Evolutionary conservation across 2,329 filamentous ascomycete genomes (phyloP).

Genomic region (Fusarium sp.): DNA sequence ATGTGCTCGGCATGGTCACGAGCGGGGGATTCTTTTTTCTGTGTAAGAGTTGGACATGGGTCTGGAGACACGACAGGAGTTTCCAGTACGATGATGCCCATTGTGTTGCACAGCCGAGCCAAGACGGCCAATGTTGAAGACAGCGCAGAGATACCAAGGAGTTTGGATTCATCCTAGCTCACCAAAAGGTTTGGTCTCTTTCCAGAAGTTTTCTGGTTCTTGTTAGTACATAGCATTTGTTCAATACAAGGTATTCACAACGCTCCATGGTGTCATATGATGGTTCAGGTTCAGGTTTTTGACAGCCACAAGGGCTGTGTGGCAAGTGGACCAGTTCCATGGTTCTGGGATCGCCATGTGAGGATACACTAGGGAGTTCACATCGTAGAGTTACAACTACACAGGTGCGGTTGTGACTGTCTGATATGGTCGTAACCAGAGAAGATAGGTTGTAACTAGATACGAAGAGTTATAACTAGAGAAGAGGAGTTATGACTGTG

Average conservation of each 20-base stretch:
- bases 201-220: conserved; percentile 17
- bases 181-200: conserved; percentile 19
- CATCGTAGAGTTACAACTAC: background rate
- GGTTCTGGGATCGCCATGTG: no score
- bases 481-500: background rate
- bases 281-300: background rate
- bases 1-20: conserved; percentile 32
- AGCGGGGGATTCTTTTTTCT: conserved; percentile 19
- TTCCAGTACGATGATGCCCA: conserved; percentile 4
- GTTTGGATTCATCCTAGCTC: conserved; percentile 16
- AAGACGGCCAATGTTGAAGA: conserved; percentile 10
- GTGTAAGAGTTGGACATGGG: conserved; percentile 22
- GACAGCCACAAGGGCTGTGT: no score
- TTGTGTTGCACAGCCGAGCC: conserved; percentile 18
- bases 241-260: conserved; percentile 36
- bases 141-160: conserved; percentile 1
- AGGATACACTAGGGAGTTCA: background rate
- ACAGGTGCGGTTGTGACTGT: background rate
- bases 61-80: background rate
- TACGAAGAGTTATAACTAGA: background rate
- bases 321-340: background rate
- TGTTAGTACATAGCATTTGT: conserved; percentile 37
- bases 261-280: background rate
- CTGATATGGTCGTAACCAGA: background rate
- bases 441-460: background rate